A percentile compares a stretch with the other conserved stretches of the same genome.
Evolutionary conservation across 139 green algal genomes (phyloP).

Genomic region (Auxenochlorella protothecoides): DNA sequence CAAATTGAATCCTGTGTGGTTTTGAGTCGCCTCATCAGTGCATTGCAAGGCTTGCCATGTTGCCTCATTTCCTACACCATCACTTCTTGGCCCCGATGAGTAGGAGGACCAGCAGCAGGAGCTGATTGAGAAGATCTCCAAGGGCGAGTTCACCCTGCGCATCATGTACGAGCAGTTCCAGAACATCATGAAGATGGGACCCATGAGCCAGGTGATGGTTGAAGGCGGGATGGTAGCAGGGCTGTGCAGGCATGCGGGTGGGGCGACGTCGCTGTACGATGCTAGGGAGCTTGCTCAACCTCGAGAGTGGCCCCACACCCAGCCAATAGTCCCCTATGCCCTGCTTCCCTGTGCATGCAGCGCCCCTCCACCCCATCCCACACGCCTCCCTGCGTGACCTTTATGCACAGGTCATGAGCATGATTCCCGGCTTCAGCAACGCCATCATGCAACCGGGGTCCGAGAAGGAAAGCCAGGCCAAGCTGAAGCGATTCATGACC

Average conservation of each 20-base stretch:
- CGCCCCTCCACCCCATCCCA: not conserved
- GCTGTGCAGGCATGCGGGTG: not conserved
- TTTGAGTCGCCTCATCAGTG: too few relatives aligned
- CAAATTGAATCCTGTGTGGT: too few relatives aligned
- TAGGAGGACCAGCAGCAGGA: constrained; percentile 71
- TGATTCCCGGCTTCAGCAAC: constrained; percentile 89
- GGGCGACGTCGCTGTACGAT: not conserved
- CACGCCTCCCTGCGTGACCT: not conserved
- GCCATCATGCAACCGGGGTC: constrained; percentile 53
- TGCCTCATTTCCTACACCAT: not conserved
- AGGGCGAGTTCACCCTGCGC: constrained; percentile 88
- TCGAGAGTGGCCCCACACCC: not conserved
- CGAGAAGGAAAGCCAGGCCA: constrained; percentile 77
- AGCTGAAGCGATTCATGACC: constrained; percentile 87
- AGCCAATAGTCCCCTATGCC: not conserved
- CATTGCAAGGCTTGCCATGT: not conserved
- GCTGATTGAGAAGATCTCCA: constrained; percentile 79
- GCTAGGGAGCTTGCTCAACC: not conserved
- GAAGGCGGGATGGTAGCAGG: not conserved
- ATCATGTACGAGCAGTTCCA: constrained; percentile 95
- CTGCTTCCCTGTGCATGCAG: not conserved
- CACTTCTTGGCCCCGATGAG: not conserved
- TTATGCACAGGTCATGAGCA: constrained; percentile 76
- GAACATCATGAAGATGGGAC: constrained; percentile 92
- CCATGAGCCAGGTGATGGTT: constrained; percentile 54